Evolutionary conservation across 768 basidiomycete species (phyloP).

Genomic region (Boletus vermiculosoides): DNA sequence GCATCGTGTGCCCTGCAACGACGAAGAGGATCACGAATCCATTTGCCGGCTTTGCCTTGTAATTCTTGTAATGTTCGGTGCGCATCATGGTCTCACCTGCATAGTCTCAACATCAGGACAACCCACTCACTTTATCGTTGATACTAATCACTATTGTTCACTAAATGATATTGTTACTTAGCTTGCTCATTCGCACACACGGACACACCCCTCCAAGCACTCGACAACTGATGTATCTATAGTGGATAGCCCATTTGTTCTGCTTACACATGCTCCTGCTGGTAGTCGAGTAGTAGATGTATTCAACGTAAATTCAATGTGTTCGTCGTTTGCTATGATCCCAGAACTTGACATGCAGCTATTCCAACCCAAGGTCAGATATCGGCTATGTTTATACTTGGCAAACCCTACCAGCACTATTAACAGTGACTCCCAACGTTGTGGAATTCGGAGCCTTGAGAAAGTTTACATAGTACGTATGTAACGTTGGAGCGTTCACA

Average conservation of each 20-base stretch:
- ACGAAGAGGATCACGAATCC: conserved; percentile 56
- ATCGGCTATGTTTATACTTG: too few relatives aligned
- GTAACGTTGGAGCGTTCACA: neutral
- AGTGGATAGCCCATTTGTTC: conserved; percentile 13
- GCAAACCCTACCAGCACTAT: neutral
- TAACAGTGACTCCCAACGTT: neutral
- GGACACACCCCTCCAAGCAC: neutral
- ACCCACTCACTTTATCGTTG: conserved; percentile 12
- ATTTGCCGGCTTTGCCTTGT: conserved; percentile 40
- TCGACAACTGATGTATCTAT: conserved; percentile 26
- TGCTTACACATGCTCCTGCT: neutral
- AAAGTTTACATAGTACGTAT: neutral
- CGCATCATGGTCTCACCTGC: neutral
- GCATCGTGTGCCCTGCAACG: conserved; percentile 29
- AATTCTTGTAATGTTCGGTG: conserved; percentile 4
- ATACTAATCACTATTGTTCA: conserved; percentile 14
- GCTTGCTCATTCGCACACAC: conserved; percentile 6
- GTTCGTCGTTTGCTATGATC: neutral
- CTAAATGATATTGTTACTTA: conserved; percentile 8
- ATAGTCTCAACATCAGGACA: neutral
- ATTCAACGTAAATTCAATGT: neutral
- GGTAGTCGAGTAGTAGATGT: conserved; percentile 7
- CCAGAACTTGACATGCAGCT: neutral
- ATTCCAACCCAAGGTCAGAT: too few relatives aligned
- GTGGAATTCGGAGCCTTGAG: neutral